A percentile compares a stretch with the other conserved stretches of the same genome.
phyloP scores from a whole-genome alignment of 345 rosid species.

The Citropsis articulata region DNA sequence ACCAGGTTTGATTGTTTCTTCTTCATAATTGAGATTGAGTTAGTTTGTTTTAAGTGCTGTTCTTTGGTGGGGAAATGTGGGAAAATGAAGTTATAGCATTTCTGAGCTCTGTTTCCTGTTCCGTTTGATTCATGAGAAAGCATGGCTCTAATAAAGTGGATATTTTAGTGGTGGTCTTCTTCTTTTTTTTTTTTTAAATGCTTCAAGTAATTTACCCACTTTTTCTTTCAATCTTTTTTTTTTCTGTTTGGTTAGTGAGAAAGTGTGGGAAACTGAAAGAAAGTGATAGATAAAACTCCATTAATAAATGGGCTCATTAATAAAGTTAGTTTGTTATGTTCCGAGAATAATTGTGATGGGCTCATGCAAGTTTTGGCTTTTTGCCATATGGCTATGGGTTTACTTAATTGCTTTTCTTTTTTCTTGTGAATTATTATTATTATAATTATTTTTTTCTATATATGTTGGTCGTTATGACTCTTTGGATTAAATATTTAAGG shows the following conservation, averaged over 20 bases:
- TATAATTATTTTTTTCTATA: not conserved
- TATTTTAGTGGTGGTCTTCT: not conserved
- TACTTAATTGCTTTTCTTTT: not conserved
- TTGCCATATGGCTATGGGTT: not conserved
- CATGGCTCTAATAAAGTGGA: not conserved
- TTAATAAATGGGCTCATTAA: not conserved
- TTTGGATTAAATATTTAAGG: not conserved
- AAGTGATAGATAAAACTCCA: not conserved
- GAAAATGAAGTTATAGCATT: not conserved
- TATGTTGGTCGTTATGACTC: too few relatives aligned
- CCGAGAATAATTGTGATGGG: not conserved
- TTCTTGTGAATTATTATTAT: not conserved
- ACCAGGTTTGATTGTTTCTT: slow-evolving; percentile 44
- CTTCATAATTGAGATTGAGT: not conserved
- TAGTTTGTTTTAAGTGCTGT: not conserved
- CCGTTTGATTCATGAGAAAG: not conserved
- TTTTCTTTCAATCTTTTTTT: not conserved
- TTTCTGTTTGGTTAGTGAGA: not conserved
- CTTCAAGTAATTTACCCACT: too few relatives aligned
- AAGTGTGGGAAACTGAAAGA: not conserved
- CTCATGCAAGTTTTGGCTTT: not conserved
- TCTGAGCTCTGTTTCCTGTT: not conserved
- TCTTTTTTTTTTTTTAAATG: too few relatives aligned
- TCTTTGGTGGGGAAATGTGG: slow-evolving; percentile 5
- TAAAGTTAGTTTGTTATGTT: not conserved